Percentiles rank a stretch among this genome's conserved stretches.
Evolutionary conservation across 768 basidiomycete genomes (phyloP).

Genomic region (Filobasidium wieringae): DNA sequence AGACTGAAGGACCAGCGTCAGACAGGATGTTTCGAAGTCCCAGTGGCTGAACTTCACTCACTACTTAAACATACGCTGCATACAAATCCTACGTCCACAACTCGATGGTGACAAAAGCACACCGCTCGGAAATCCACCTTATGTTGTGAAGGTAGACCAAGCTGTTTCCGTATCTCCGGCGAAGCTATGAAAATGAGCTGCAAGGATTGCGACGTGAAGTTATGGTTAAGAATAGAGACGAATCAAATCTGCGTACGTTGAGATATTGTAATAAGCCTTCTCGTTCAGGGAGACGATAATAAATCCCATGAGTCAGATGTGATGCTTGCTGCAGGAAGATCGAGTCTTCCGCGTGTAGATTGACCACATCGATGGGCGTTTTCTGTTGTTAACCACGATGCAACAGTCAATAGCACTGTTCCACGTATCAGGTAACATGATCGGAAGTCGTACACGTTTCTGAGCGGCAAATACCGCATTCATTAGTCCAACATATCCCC

Average conservation of each 20-base stretch:
- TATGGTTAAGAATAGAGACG: neutral
- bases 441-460: constrained; percentile 57
- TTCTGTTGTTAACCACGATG: constrained; percentile 55
- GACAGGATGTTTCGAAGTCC: neutral
- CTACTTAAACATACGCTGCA: constrained; percentile 98
- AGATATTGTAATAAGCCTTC: constrained; percentile 87
- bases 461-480: constrained; percentile 98
- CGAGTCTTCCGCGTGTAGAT: constrained; percentile 74
- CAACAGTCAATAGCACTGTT: no score
- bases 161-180: constrained; percentile 57
- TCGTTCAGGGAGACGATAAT: constrained; percentile 67
- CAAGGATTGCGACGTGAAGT: no score
- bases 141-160: constrained; percentile 84
- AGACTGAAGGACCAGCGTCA: constrained; percentile 48
- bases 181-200: constrained; percentile 77
- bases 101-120: constrained; percentile 96
- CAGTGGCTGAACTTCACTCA: constrained; percentile 41
- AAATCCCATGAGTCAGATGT: constrained; percentile 87
- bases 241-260: constrained; percentile 46
- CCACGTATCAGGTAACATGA: neutral
- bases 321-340: constrained; percentile 96
- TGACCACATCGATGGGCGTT: constrained; percentile 93
- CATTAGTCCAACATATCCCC: constrained; percentile 94
- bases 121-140: constrained; percentile 93
- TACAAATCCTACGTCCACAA: constrained; percentile 91